phyloP scores from a whole-genome alignment of 2,329 filamentous ascomycete genomes.

The Aspergillus tubingensis region DNA sequence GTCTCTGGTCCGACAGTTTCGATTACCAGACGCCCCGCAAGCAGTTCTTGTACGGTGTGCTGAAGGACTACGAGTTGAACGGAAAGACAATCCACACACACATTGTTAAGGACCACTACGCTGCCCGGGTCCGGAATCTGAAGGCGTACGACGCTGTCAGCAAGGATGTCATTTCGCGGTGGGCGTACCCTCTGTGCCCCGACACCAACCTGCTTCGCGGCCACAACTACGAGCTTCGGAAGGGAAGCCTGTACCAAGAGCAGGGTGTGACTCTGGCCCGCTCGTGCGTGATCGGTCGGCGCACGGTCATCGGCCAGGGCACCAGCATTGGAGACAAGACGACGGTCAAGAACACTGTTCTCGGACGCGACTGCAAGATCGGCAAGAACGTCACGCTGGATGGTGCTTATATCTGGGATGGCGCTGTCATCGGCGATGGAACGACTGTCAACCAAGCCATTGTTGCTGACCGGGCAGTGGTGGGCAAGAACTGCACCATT shows the following conservation, averaged over 20 bases:
- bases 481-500: constrained; percentile 72
- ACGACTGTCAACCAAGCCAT: constrained; percentile 71
- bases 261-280: constrained; percentile 72
- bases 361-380: constrained; percentile 83
- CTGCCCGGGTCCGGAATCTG: constrained; percentile 80
- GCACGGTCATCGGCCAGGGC: constrained; percentile 73
- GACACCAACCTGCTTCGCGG: constrained; percentile 81
- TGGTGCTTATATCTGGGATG: constrained; percentile 85
- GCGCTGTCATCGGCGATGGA: constrained; percentile 74
- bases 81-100: constrained; percentile 95
- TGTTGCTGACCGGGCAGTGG: constrained; percentile 68
- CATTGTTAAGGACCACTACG: constrained; percentile 79
- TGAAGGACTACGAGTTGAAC: constrained; percentile 96
- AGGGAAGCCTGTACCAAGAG: constrained; percentile 75
- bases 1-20: constrained; percentile 95
- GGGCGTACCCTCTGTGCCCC: constrained; percentile 85
- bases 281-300: constrained; percentile 68
- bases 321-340: constrained; percentile 74
- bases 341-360: constrained; percentile 71
- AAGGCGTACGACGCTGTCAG: constrained; percentile 88
- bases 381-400: constrained; percentile 79
- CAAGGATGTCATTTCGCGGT: constrained; percentile 80
- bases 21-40: constrained; percentile 89
- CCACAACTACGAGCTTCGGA: constrained; percentile 72
- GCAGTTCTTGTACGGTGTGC: constrained; percentile 85